phyloP scores from a whole-genome alignment of 805 yeast species.

The Monosporozyma solicola region DNA sequence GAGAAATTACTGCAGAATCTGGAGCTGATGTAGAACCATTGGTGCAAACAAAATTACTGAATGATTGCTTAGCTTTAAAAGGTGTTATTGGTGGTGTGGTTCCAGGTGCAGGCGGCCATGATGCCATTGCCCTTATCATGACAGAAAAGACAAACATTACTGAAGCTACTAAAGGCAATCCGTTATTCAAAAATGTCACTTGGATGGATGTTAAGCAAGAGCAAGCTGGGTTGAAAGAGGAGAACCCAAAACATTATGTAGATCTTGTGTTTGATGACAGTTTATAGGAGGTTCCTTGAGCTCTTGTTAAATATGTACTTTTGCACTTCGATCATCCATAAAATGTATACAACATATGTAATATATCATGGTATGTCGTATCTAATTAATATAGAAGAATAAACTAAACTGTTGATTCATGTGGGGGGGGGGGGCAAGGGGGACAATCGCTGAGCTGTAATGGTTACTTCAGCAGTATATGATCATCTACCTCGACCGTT shows the following conservation, averaged over 20 bases:
- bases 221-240: slow-evolving; percentile 46
- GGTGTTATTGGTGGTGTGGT: slow-evolving; percentile 95
- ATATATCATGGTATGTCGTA: background rate
- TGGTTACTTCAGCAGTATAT: too few relatives aligned
- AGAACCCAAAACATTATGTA: slow-evolving; percentile 28
- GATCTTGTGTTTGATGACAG: slow-evolving; percentile 6
- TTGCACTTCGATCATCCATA: too few relatives aligned
- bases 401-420: too few relatives aligned
- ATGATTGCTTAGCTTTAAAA: slow-evolving; percentile 42
- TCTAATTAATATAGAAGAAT: too few relatives aligned
- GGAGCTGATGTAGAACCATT: slow-evolving; percentile 87
- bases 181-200: slow-evolving; percentile 38
- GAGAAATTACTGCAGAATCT: slow-evolving; percentile 50
- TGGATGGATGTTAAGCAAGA: slow-evolving; percentile 68
- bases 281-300: background rate
- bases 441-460: too few relatives aligned
- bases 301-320: too few relatives aligned
- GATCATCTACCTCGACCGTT: too few relatives aligned
- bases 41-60: slow-evolving; percentile 60
- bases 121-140: slow-evolving; percentile 75
- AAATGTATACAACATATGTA: too few relatives aligned
- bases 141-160: slow-evolving; percentile 35
- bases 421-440: too few relatives aligned
- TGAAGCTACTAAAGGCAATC: slow-evolving; percentile 19
- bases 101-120: slow-evolving; percentile 98